Percentiles rank a stretch among this genome's conserved stretches.
These are phyloP conservation scores for Fusarium musae DNA, from an alignment of 2,329 filamentous ascomycete species.

Conservation along the genomic window DNA sequence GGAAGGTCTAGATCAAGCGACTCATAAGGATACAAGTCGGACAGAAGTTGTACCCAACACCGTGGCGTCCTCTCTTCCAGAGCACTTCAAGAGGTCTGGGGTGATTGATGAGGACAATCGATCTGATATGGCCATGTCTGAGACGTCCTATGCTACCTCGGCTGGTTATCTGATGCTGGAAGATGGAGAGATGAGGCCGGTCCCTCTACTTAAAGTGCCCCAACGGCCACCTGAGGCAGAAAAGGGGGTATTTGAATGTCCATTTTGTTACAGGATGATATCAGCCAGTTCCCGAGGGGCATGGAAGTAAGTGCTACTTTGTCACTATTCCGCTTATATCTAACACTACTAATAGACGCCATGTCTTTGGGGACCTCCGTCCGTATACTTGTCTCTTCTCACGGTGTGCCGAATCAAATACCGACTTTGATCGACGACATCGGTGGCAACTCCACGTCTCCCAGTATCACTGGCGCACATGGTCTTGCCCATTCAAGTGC, in stretches of 20 bases:
- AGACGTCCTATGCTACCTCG: slow-evolving; percentile 48
- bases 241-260: slow-evolving; percentile 51
- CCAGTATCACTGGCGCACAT: slow-evolving; percentile 41
- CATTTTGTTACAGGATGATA: slow-evolving; percentile 53
- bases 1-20: neutral
- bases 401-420: slow-evolving; percentile 39
- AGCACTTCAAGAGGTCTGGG: neutral
- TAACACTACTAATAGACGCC: slow-evolving; percentile 34
- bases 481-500: slow-evolving; percentile 36
- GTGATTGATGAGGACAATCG: slow-evolving; percentile 33
- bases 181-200: neutral
- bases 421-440: slow-evolving; percentile 32
- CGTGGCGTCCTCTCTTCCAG: slow-evolving; percentile 40
- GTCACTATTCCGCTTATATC: accelerated
- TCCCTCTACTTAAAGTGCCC: slow-evolving; percentile 28
- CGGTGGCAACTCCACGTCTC: slow-evolving; percentile 43
- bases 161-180: neutral
- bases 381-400: slow-evolving; percentile 51
- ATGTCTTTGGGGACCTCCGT: slow-evolving; percentile 52
- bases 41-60: slow-evolving; percentile 26
- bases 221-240: slow-evolving; percentile 33
- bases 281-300: slow-evolving; percentile 35
- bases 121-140: slow-evolving; percentile 39
- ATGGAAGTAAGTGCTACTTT: slow-evolving; percentile 45
- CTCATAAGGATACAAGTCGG: slow-evolving; percentile 1